phyloP scores from a whole-genome alignment of 805 yeast species.

The Candida michaelii region DNA sequence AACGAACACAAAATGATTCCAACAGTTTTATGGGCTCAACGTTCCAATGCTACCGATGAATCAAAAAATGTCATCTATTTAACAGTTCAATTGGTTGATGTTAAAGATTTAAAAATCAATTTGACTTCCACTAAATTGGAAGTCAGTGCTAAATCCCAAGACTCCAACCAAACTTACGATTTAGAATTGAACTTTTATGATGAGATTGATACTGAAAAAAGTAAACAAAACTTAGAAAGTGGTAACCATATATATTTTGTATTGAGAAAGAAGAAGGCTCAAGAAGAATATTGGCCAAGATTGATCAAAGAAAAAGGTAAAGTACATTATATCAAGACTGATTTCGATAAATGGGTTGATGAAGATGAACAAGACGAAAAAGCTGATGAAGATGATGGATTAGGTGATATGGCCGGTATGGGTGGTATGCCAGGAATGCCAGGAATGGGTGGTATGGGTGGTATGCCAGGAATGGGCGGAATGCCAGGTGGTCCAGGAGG shows the following conservation, averaged over 20 bases:
- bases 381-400: conserved; percentile 43
- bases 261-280: conserved; percentile 65
- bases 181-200: conserved; percentile 73
- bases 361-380: conserved; percentile 93
- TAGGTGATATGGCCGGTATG: conserved; percentile 28
- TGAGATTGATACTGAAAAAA: conserved; percentile 66
- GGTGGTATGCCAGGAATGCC: conserved; percentile 32
- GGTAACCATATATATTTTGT: conserved; percentile 66
- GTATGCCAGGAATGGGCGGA: conserved; percentile 34
- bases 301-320: conserved; percentile 83
- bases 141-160: conserved; percentile 44
- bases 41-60: conserved; percentile 73
- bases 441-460: conserved; percentile 31
- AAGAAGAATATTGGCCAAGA: conserved; percentile 92
- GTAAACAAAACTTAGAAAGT: conserved; percentile 52
- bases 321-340: conserved; percentile 82
- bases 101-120: conserved; percentile 59
- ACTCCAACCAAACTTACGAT: conserved; percentile 51
- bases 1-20: conserved; percentile 24
- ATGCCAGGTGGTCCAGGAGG: conserved; percentile 21
- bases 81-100: conserved; percentile 73
- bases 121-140: conserved; percentile 56
- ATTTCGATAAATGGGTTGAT: conserved; percentile 97
- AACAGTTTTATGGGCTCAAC: conserved; percentile 92
- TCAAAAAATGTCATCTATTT: conserved; percentile 73